Evolutionary conservation across 2,329 filamentous ascomycete genomes (phyloP).

Genomic region (Arthrobotrys conoides): DNA sequence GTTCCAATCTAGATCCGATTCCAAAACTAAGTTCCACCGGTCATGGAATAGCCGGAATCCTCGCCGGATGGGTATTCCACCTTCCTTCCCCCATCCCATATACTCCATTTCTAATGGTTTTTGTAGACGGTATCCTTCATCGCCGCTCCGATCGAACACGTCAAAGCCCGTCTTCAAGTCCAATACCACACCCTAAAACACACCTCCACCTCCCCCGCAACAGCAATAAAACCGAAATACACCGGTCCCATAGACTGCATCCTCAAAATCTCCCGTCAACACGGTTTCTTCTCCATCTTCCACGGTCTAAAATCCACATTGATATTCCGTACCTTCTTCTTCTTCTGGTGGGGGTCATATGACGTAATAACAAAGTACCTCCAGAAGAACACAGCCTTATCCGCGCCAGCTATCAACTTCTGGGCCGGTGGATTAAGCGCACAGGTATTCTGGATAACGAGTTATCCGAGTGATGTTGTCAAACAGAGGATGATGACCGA

Average conservation of each 20-base stretch:
- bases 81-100: background rate
- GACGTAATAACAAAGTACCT: slow-evolving; percentile 82
- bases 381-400: slow-evolving; percentile 77
- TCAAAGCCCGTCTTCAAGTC: slow-evolving; percentile 93
- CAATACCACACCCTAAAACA: slow-evolving; percentile 76
- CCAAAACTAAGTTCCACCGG: slow-evolving; percentile 77
- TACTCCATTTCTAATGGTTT: background rate
- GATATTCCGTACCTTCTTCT: slow-evolving; percentile 92
- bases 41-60: slow-evolving; percentile 87
- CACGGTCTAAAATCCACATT: slow-evolving; percentile 88
- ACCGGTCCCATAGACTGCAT: slow-evolving; percentile 88
- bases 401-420: slow-evolving; percentile 88
- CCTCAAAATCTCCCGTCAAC: slow-evolving; percentile 68
- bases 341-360: slow-evolving; percentile 98
- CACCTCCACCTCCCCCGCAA: slow-evolving; percentile 69
- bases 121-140: slow-evolving; percentile 84
- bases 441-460: slow-evolving; percentile 93
- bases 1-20: slow-evolving; percentile 67
- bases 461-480: slow-evolving; percentile 91
- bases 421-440: slow-evolving; percentile 95
- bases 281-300: slow-evolving; percentile 86
- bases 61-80: slow-evolving; percentile 77
- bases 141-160: slow-evolving; percentile 92
- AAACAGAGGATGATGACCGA: slow-evolving; percentile 99
- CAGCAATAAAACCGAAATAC: slow-evolving; percentile 83